Base-by-base conservation (phyloP, 345 rosid species). In the Aethionema arabicum region DNA sequence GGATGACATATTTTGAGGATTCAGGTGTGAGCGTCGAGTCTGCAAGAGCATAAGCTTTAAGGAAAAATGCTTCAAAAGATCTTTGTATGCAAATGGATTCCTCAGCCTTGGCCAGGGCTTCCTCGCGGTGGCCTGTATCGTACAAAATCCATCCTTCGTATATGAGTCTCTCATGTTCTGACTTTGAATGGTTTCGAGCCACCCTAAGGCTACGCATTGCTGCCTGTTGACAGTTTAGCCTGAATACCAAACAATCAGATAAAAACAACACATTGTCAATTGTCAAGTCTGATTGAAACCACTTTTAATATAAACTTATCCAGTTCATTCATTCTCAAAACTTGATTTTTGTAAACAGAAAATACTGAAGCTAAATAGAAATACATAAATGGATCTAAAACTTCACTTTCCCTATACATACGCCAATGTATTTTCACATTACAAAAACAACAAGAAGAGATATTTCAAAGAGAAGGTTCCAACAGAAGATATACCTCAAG, bases 11-110 rank as follows among this genome's bases (percentile, higher is more conserved):
- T 16, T 40, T 63, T 27, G 92, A 83, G 11, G 96, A 83, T 21
- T 86, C 83, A 0, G 83, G 67, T 69, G 88, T 85, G 9, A 80
- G 85, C 31, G 76, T 82, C 3, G 91, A 76, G 70, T 88, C 95
- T 4, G 98, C 88, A 51, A 95, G 75, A 50, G 81, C 85, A 64
- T 90, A 95, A 36, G 98, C 99, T 79, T 95, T 95, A 51, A 95
- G 95, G 72, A 95, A 95, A 68, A 85, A 90, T 3, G 99, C 99
- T 74, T 95, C 99, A 46, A 95, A 95, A 14, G 99, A 95, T 72
- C 99, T 85, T 68, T 95, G 96, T 30, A 77, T 76, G 54, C 84
- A 71, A 63, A 95, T 82, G 52, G 98, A 90, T 66, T 85, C 85
- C 79, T 90, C 98, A 0, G 97, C 97, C 82, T 81, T 95, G 12